Evolutionary conservation across 495 filamentous ascomycete species (phyloP), one percentile per base, ranked within the genome.

Genomic region (Coniosporium apollinis): DNA sequence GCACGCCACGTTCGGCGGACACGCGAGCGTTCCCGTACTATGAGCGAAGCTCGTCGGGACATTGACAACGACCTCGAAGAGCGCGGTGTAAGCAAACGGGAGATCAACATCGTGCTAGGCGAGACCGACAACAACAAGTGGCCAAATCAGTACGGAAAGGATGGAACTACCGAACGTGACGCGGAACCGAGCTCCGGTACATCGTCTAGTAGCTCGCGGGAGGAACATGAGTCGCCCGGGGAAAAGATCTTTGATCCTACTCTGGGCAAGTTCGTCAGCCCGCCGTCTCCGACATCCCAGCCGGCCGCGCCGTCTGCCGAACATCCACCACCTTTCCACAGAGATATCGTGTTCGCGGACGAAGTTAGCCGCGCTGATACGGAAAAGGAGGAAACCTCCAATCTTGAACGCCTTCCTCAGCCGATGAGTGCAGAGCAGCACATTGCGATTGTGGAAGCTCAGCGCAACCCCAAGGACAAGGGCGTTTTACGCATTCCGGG

Each of bases 391-490:
- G 53, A 61, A 1, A 17, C 5, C 14, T 11, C 28, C 4, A 37
- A 44, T 22, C 22, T 54, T n/a, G 57, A 55, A 15, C 42, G 62
- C 6, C 63, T 81, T 2, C 65, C 69, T 0, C 54, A 61, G 2
- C 67, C 70, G 33, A 38, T 63, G 33, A 66, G 59, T 29, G 68
- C 74, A 13, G 80, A 84, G 37, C 75, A 84, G 39, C 78, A 87
- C 48, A 86, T 93, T 42, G 80, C 78, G 2, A 82, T 94, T 47
- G 52, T 92, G 13, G 75, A 92, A 53, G 76, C 81, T 14, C 85
- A 91, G 48, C 68, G 82, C n/a, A 76, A 78, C 34, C 61, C 63
- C 3, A 77, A 76, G 37, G 75, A 77, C 42, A 74, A 71, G 45
- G 68, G 69, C 10, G 71, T 80, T 1, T 54, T 93, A 19, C 75